phyloP scores from a whole-genome alignment of 352 stramenopile species.

The Globisporangium megalacanthum region DNA sequence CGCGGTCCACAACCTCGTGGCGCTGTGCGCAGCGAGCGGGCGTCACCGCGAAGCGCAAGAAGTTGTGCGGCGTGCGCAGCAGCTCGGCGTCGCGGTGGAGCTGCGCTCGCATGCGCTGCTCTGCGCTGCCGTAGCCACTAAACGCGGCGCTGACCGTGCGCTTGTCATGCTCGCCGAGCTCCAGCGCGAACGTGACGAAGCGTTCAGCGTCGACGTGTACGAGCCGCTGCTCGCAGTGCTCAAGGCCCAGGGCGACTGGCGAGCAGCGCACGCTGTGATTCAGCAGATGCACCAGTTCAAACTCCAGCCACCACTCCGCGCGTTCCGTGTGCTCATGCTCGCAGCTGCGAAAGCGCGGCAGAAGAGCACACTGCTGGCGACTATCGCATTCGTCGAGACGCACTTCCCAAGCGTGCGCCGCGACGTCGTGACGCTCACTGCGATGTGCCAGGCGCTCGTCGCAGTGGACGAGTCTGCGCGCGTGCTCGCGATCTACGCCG shows the following conservation, averaged over 20 bases:
- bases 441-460: constrained; percentile 61
- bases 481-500: constrained; percentile 42
- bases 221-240: constrained; percentile 51
- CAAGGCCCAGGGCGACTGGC: constrained; percentile 59
- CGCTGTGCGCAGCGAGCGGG: constrained; percentile 33
- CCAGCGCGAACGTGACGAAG: constrained; percentile 10
- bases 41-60: constrained; percentile 50
- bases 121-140: constrained; percentile 38
- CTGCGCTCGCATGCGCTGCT: constrained; percentile 40
- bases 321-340: constrained; percentile 60
- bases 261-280: constrained; percentile 41
- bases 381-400: constrained; percentile 36
- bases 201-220: constrained; percentile 28
- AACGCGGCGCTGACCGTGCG: constrained; percentile 39
- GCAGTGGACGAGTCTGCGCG: constrained; percentile 30
- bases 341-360: constrained; percentile 35
- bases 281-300: constrained; percentile 58
- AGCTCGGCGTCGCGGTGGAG: constrained; percentile 27
- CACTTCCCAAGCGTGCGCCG: constrained; percentile 28
- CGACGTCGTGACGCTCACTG: constrained; percentile 46
- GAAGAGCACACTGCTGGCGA: constrained; percentile 42
- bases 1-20: constrained; percentile 29
- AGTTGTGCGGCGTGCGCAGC: constrained; percentile 30
- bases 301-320: constrained; percentile 38
- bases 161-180: constrained; percentile 34